Evolutionary conservation across 805 yeast species (phyloP), one percentile per base, ranked within the genome.

Genomic region (Starmerella stigmatis): DNA sequence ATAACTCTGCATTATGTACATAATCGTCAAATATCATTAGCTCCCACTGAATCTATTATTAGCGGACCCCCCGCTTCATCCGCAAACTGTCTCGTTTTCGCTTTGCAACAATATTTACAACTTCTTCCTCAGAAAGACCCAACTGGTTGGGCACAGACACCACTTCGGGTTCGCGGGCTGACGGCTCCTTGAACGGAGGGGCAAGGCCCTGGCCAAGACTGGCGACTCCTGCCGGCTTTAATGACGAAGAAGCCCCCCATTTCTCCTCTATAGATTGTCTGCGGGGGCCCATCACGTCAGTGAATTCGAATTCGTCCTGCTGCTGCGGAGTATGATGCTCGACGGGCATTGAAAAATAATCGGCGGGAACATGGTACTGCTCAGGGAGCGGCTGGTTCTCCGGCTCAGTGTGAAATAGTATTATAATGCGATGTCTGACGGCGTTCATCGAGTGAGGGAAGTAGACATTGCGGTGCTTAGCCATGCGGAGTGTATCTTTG

Each of bases 31-130:
- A 11, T n/a, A 22, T 43, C 31, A 25, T 29, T 25, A 35, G 22
- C 17, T 28, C 27, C n/a, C 34, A 21, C 15, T 21, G 30, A 12
- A 36, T 17, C 28, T 36, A 36, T 36, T 25, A 10, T 28, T 32
- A 49, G 21, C 47, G 49, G 38, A 52, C 52, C 43, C 64, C 64
- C 55, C 77, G 68, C 56, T 73, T 73, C 54, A 72, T 57, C 46
- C 73, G 69, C 50, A 74, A 56, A 51, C 74, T 67, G 49, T 73
- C 77, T 52, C 78, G 67, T 57, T 74, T 74, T 48, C 78, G 63
- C 50, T 69, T 70, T 22, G 72, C 67, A 1, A 76, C 73, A 23
- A 66, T 71, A 49, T 73, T 72, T 53, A 54, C 60, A 33, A 62
- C 45, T 5, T 51, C 48, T 27, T 52, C 56, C 22, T 42, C 50